phyloP scores from a whole-genome alignment of 176 grass and related monocot species.

The Oryza officinalis region DNA sequence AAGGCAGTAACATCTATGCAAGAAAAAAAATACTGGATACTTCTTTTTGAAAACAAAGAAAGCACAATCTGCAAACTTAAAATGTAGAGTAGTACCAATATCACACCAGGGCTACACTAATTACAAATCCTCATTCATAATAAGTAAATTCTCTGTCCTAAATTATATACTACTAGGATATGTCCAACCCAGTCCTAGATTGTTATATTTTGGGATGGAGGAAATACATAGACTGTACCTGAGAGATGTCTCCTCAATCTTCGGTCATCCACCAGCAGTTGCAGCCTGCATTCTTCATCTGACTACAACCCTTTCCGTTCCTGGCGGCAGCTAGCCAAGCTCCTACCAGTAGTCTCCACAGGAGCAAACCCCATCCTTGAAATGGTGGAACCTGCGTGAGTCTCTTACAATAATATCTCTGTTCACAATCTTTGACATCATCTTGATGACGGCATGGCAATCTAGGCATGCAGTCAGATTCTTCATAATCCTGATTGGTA shows the following conservation, averaged over 20 bases:
- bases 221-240: conserved; percentile 4
- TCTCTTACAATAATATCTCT: conserved; percentile 77
- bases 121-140: neutral
- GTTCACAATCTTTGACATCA: conserved; percentile 70
- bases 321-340: neutral
- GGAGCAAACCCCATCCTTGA: conserved; percentile 72
- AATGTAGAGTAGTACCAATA: conserved; percentile 22
- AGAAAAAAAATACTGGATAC: conserved; percentile 16
- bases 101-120: neutral
- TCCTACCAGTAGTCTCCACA: conserved; percentile 81
- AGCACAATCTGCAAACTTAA: neutral
- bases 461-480: conserved; percentile 65
- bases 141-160: neutral
- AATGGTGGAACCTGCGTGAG: conserved; percentile 78
- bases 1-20: conserved; percentile 41
- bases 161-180: no score
- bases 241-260: neutral
- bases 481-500: conserved; percentile 73
- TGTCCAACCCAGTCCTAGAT: no score
- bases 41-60: neutral
- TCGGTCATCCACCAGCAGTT: neutral
- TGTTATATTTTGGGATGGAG: no score
- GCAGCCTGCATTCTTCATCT: conserved; percentile 24
- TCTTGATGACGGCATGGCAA: conserved; percentile 71
- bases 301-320: neutral